phyloP scores from a whole-genome alignment of 208 protist genomes.

The Herpetomonas samuelpessoai region DNA sequence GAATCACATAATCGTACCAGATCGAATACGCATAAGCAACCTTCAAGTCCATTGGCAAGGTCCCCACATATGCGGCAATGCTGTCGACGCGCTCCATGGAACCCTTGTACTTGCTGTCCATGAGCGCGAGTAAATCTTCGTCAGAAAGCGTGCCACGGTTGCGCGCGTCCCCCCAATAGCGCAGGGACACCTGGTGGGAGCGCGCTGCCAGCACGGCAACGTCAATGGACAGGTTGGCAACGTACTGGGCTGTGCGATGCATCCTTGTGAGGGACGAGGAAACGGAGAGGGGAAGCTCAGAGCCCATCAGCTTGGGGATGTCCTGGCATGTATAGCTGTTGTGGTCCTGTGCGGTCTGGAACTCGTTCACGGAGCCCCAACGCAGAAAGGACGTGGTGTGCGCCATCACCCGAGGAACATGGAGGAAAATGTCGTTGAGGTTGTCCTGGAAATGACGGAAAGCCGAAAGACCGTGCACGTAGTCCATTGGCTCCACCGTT shows the following conservation, averaged over 20 bases:
- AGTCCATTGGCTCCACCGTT: neutral
- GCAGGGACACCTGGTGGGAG: neutral
- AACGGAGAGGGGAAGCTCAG: neutral
- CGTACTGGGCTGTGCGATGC: conserved; percentile 4
- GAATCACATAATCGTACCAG: neutral
- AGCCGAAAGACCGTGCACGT: neutral
- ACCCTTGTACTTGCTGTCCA: conserved; percentile 7
- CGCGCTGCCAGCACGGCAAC: neutral
- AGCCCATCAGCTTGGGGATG: conserved; percentile 1
- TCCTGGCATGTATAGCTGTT: neutral
- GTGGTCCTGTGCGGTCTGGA: conserved; percentile 9
- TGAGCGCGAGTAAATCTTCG: neutral
- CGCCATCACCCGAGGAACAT: conserved; percentile 1
- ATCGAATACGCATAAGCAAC: neutral
- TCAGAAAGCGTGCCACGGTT: neutral
- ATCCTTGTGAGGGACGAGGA: conserved; percentile 1
- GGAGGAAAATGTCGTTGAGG: conserved; percentile 1
- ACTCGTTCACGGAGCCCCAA: conserved; percentile 1
- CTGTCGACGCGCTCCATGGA: neutral
- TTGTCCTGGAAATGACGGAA: neutral
- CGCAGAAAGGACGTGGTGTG: conserved; percentile 7
- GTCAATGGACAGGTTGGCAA: conserved; percentile 10
- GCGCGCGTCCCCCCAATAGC: conserved; percentile 1
- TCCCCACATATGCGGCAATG: neutral
- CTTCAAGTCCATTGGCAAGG: neutral